Conservation (phyloP, 2,329 filamentous ascomycete genomes). For the Colletotrichum sp. region DNA sequence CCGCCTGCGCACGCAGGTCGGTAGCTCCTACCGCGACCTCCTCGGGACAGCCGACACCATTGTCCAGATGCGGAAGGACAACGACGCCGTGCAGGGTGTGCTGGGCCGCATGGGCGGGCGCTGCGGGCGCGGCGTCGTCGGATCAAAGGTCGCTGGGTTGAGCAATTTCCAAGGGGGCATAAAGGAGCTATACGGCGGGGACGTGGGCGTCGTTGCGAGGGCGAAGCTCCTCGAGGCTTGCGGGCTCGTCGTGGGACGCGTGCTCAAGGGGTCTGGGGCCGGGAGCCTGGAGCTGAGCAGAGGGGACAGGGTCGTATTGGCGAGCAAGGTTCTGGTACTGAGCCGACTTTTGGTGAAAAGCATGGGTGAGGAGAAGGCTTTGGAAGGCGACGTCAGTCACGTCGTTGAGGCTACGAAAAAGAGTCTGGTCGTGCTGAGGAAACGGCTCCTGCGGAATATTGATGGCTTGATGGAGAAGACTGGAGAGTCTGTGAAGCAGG, state of each 20-base stretch:
- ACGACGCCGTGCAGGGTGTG: conserved; percentile 73
- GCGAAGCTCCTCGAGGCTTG: conserved; percentile 58
- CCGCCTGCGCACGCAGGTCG: conserved; percentile 68
- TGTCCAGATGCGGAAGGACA: conserved; percentile 83
- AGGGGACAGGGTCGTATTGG: conserved; percentile 59
- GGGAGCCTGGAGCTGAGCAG: conserved; percentile 33
- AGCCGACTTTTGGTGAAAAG: conserved; percentile 78
- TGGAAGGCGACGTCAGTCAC: conserved; percentile 35
- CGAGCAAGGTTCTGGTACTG: conserved; percentile 77
- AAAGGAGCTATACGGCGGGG: background rate
- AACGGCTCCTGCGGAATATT: conserved; percentile 69
- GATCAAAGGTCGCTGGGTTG: conserved; percentile 67
- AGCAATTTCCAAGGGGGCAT: conserved; percentile 44
- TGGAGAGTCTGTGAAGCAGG: conserved; percentile 52
- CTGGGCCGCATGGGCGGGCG: conserved; percentile 75
- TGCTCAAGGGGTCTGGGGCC: conserved; percentile 46
- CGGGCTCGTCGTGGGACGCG: conserved; percentile 50
- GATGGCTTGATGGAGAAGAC: conserved; percentile 72
- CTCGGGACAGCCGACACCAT: conserved; percentile 94
- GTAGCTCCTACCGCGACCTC: conserved; percentile 81
- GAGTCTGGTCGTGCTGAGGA: conserved; percentile 65
- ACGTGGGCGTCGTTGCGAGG: conserved; percentile 39
- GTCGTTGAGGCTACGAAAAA: conserved; percentile 66
- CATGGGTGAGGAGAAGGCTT: conserved; percentile 55
- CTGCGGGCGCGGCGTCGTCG: conserved; percentile 76